phyloP scores from a whole-genome alignment of 2,329 filamentous ascomycete species.

The Alternaria angustiovoidea region DNA sequence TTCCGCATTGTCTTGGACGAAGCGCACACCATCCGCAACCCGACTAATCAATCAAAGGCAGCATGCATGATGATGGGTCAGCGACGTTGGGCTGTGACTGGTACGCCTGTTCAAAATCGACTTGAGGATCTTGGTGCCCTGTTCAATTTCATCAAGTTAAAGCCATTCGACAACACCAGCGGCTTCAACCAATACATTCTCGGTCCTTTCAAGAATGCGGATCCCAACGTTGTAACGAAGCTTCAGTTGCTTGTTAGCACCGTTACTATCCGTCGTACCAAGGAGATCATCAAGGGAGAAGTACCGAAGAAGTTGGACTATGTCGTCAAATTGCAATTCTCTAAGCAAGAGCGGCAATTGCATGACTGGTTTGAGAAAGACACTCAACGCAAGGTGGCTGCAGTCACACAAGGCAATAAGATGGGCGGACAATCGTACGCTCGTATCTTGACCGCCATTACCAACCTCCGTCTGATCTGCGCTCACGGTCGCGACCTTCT shows the following conservation, averaged over 20 bases:
- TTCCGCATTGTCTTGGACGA: constrained; percentile 95
- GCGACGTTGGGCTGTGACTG: constrained; percentile 95
- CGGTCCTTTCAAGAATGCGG: constrained; percentile 84
- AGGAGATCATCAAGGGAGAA: constrained; percentile 75
- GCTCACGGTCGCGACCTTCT: constrained; percentile 94
- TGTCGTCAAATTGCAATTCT: constrained; percentile 78
- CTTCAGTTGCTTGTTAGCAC: constrained; percentile 90
- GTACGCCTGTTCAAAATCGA: constrained; percentile 93
- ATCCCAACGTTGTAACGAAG: constrained; percentile 83
- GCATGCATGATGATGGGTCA: constrained; percentile 81
- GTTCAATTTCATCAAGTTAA: constrained; percentile 82
- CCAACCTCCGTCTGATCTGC: constrained; percentile 87
- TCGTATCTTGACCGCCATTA: constrained; percentile 89
- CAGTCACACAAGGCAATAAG: constrained; percentile 71
- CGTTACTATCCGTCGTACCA: constrained; percentile 89
- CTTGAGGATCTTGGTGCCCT: constrained; percentile 85
- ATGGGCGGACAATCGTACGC: constrained; percentile 89
- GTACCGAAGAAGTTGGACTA: constrained; percentile 74
- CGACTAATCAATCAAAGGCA: constrained; percentile 83
- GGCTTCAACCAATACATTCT: constrained; percentile 84
- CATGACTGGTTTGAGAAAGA: constrained; percentile 87
- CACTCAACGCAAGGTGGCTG: constrained; percentile 79
- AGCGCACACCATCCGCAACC: constrained; percentile 92
- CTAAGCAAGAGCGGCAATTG: constrained; percentile 74
- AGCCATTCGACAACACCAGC: constrained; percentile 80